Evolutionary conservation across 208 protist genomes (phyloP).

Genomic region (Leptomonas pyrrhocoris): DNA sequence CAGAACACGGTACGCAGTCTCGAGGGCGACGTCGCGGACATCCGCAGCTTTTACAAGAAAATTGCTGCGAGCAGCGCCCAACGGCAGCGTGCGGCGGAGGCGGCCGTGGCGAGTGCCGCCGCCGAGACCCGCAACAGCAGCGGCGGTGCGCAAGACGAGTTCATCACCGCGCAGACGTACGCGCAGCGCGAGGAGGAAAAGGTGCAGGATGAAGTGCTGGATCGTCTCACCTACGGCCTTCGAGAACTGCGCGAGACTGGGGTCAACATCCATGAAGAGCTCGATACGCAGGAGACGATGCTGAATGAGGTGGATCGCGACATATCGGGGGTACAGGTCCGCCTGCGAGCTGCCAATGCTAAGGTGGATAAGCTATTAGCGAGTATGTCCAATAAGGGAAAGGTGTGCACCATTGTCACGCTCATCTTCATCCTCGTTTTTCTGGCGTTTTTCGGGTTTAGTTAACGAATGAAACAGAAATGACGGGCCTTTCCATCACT

Average conservation of each 20-base stretch:
- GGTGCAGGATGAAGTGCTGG: conserved; percentile 78
- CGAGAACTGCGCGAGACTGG: conserved; percentile 80
- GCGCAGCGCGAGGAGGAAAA: conserved; percentile 63
- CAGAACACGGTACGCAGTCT: conserved; percentile 71
- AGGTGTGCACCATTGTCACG: conserved; percentile 76
- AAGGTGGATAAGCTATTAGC: conserved; percentile 87
- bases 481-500: not conserved
- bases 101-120: not conserved
- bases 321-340: conserved; percentile 67
- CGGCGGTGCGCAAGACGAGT: conserved; percentile 35
- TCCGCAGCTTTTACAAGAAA: conserved; percentile 40
- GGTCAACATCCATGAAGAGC: conserved; percentile 78
- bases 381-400: conserved; percentile 81
- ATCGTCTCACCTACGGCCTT: conserved; percentile 76
- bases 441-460: conserved; percentile 49
- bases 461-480: not conserved
- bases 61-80: conserved; percentile 24
- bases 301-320: conserved; percentile 68
- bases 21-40: conserved; percentile 51
- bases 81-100: conserved; percentile 10
- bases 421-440: conserved; percentile 62
- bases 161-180: conserved; percentile 59
- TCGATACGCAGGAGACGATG: conserved; percentile 69
- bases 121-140: conserved; percentile 1
- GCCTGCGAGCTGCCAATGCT: conserved; percentile 68